Conservation (phyloP, 768 basidiomycete species). For the Boletus subparvulus region DNA sequence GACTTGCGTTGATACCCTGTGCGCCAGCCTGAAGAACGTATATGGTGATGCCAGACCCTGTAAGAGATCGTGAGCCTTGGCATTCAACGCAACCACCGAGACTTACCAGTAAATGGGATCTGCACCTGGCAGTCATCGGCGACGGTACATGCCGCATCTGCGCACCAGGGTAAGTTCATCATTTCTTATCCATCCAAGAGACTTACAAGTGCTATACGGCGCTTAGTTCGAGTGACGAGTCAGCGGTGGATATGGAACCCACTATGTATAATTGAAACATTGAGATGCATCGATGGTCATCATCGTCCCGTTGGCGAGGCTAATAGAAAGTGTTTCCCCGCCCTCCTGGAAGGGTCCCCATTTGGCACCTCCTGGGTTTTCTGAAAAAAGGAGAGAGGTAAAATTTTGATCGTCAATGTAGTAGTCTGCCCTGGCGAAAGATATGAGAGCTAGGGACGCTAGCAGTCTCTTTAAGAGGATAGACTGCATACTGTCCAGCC, state of each 20-base stretch:
- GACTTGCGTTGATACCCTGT: slow-evolving; percentile 16
- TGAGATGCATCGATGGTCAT: slow-evolving; percentile 13
- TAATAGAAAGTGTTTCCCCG: slow-evolving; percentile 12
- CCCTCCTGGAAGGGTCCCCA: slow-evolving; percentile 11
- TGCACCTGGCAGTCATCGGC: slow-evolving; percentile 15
- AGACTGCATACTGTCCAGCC: slow-evolving; percentile 3
- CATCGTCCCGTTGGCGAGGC: slow-evolving; percentile 7
- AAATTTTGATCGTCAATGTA: slow-evolving; percentile 18
- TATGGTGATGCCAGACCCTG: slow-evolving; percentile 20
- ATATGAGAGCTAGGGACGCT: background rate
- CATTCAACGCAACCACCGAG: background rate
- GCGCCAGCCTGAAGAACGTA: slow-evolving; percentile 21
- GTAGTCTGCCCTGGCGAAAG: slow-evolving; percentile 11
- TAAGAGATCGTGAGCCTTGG: background rate
- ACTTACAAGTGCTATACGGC: slow-evolving; percentile 9
- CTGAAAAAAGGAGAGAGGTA: slow-evolving; percentile 10
- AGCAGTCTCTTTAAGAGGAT: background rate
- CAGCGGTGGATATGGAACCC: background rate
- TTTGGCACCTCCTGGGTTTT: slow-evolving; percentile 10
- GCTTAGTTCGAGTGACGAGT: background rate
- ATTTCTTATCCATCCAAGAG: background rate
- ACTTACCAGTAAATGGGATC: slow-evolving; percentile 15
- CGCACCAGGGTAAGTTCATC: background rate
- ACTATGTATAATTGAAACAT: slow-evolving; percentile 19
- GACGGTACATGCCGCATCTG: slow-evolving; percentile 12